Base-by-base conservation (phyloP, 257 asterid genomes). In the Cruciata laevipes region DNA sequence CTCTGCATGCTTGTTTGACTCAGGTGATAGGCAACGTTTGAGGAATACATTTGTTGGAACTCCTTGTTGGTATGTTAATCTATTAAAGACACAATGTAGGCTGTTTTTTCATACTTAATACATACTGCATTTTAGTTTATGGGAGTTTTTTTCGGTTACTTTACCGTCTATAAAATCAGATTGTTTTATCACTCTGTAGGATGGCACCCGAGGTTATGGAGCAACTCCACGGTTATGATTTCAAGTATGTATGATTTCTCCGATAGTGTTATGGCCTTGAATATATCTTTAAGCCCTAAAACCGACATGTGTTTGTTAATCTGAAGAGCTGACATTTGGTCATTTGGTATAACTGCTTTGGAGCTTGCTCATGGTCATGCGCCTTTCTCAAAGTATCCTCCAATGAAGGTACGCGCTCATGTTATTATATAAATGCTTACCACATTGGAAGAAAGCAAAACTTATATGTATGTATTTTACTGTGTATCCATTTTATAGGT, bases 161-260 rank as follows among this genome's bases (percentile, higher is more conserved):
- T 67, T 38, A 4, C 53, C 40, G 35, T 65, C 57, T 65, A 52
- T 63, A 58, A 17, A 62, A 65, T 44, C 56, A 40, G 35, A 16
- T 52, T 52, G 38, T 38, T 74, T 67, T 77, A 16, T 76, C 66
- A 49, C 68, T 76, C 75, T 82, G 55, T 78, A 94, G 99, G 99
- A 94, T 94, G 99, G 97, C 99, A 33, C 99, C 99, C 0, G 99
- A 94, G 85, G 97, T 94, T 66, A 90, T 94, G 99, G 97, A 90
- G 85, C 97, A 87, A 69, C 55, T 87, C 76, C 94, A 87, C 77
- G 99, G 99, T 74, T 94, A 94, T 77, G 98, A 94, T 70, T 90
- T 89, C 90, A 94, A 91, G 99, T 94, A 51, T 71, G 96, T 51
- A 75, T 74, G 35, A 66, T 33, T 76, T 21, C 59, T 79, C 62